Base-by-base conservation (phyloP, 1,139 yeast genomes). In the Candida dubliniensis region DNA sequence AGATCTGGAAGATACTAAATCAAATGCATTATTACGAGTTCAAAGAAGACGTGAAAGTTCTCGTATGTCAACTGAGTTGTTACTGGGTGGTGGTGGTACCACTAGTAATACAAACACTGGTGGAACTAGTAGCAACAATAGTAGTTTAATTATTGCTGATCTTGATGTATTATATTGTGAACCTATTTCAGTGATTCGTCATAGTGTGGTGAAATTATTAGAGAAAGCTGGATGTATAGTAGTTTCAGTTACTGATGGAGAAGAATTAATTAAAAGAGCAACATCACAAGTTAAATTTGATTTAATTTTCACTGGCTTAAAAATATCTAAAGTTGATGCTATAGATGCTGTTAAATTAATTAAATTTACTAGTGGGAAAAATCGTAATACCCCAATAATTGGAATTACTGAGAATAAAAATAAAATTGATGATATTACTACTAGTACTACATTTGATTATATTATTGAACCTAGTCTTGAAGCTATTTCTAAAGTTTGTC, bases 251-350 rank as follows among this genome's bases (percentile, higher is more conserved):
- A 71, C 82, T 0, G 83, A 84, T 50, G 96, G 96, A 1, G 93
- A 90, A 49, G 96, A 89, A 51, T 73, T 90, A 44, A 79, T 90
- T 11, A 76, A 95, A 47, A 67, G 95, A 45, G 90, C 93, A 6
- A 86, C 95, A 0, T 87, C 96, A 34, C 85, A 84, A 45, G 88
- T 89, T 24, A 83, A 81, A 55, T 93, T 89, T 67, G 97, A 91
- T 63, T 57, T 90, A 36, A 89, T 93, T 31, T 74, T 91, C 49
- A 83, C 95, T 0, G 93, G 93, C 1, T 72, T 86, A 48, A 80
- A 79, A 54, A 68, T 87, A 25, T 80, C 87, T 11, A 82, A 83
- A 52, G 72, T 87, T 31, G 81, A 76, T 44, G 85, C 89, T 2
- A 74, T 83, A 11, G 96, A 88, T 63, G 85, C 95, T 30, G 86